Percentiles rank a stretch among this genome's conserved stretches.
phyloP scores from a whole-genome alignment of 805 yeast species.

The Ogataea pini region DNA sequence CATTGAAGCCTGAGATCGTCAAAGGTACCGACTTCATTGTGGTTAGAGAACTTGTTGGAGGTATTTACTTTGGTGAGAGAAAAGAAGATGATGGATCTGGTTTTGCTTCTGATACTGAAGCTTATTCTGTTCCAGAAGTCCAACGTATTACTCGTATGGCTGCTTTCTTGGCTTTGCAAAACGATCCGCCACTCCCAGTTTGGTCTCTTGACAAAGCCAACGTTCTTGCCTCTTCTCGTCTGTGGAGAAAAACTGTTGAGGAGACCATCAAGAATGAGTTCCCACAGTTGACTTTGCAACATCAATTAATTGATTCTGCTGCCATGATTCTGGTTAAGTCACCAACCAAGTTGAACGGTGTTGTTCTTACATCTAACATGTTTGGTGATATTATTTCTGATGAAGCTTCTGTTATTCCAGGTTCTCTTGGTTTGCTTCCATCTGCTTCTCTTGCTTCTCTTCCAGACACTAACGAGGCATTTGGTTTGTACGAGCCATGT shows the following conservation, averaged over 20 bases:
- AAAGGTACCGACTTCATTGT: conserved; percentile 90
- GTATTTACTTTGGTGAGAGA: conserved; percentile 96
- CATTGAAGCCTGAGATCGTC: conserved; percentile 81
- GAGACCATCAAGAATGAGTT: conserved; percentile 83
- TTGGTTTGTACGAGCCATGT: conserved; percentile 97
- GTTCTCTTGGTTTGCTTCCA: conserved; percentile 93
- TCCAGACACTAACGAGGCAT: conserved; percentile 92
- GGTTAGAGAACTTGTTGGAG: conserved; percentile 96
- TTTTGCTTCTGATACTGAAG: conserved; percentile 91
- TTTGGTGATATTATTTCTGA: conserved; percentile 98
- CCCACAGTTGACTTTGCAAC: conserved; percentile 84
- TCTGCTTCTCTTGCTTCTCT: conserved; percentile 96
- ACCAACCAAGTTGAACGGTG: conserved; percentile 90
- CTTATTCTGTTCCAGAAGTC: conserved; percentile 88
- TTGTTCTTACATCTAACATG: conserved; percentile 92
- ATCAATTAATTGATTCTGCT: conserved; percentile 97
- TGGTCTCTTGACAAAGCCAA: conserved; percentile 98
- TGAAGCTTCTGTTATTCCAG: conserved; percentile 98
- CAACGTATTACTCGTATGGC: conserved; percentile 98
- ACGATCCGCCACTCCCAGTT: conserved; percentile 88
- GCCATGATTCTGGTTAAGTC: conserved; percentile 95
- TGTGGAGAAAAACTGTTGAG: conserved; percentile 94
- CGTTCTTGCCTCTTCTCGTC: conserved; percentile 91
- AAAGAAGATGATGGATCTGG: conserved; percentile 87
- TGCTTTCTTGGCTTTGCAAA: conserved; percentile 92